phyloP scores from a whole-genome alignment of 352 stramenopile species.

The Phytophthora pseudosyringae region DNA sequence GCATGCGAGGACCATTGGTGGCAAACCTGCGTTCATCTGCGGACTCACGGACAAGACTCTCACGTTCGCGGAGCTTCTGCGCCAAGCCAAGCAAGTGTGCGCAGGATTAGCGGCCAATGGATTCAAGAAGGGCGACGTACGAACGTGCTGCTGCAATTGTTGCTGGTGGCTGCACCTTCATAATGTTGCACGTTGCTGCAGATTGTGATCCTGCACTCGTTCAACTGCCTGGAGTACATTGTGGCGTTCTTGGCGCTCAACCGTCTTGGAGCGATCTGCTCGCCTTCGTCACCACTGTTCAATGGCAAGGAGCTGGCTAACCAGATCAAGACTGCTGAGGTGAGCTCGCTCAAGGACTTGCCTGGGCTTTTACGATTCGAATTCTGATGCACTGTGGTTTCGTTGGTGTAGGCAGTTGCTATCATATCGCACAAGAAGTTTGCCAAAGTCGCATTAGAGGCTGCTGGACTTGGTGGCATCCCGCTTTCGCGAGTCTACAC shows the following conservation, averaged over 20 bases:
- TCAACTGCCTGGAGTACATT: slow-evolving; percentile 66
- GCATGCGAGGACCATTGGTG: slow-evolving; percentile 31
- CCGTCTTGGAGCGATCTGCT: slow-evolving; percentile 47
- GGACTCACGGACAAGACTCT: slow-evolving; percentile 46
- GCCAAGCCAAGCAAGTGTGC: slow-evolving; percentile 34
- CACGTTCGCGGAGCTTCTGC: slow-evolving; percentile 40
- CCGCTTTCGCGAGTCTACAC: slow-evolving; percentile 31
- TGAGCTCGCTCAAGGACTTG: not conserved
- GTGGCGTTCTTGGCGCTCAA: slow-evolving; percentile 52
- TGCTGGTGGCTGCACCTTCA: slow-evolving; percentile 24
- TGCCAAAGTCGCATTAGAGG: slow-evolving; percentile 37
- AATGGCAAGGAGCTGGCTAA: slow-evolving; percentile 35
- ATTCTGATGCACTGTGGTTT: slow-evolving; percentile 11
- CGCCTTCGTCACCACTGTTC: slow-evolving; percentile 47
- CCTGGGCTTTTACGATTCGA: no score
- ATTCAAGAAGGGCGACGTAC: slow-evolving; percentile 52
- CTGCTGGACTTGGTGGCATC: slow-evolving; percentile 28
- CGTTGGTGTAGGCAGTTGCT: slow-evolving; percentile 25
- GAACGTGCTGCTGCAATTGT: slow-evolving; percentile 7
- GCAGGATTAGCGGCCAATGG: slow-evolving; percentile 46
- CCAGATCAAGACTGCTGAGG: slow-evolving; percentile 37
- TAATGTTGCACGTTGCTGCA: slow-evolving; percentile 29
- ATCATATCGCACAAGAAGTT: slow-evolving; percentile 51
- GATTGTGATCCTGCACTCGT: slow-evolving; percentile 53
- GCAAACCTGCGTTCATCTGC: slow-evolving; percentile 48